A percentile compares a stretch with the other conserved stretches of the same genome.
phyloP scores from a whole-genome alignment of 2,329 filamentous ascomycete species.

The Macrophomina tecta region DNA sequence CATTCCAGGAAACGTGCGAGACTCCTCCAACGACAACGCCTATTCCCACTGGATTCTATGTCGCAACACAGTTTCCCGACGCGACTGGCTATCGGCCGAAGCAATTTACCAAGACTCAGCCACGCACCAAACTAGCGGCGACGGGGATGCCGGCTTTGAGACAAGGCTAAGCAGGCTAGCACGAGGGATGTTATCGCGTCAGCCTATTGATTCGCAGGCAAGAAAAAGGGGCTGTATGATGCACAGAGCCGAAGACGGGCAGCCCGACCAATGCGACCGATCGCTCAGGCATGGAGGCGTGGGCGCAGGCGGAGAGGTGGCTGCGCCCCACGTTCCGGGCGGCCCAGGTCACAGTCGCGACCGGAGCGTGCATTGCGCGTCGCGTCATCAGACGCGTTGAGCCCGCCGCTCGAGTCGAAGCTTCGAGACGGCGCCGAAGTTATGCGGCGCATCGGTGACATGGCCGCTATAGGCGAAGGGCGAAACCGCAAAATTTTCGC shows the following conservation, averaged over 20 bases:
- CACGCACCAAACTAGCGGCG: conserved; percentile 17
- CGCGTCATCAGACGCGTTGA: conserved; percentile 3
- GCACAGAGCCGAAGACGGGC: conserved; percentile 7
- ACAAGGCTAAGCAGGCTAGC: neutral
- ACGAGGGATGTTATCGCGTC: neutral
- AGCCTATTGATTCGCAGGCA: conserved; percentile 2
- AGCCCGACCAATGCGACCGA: conserved; percentile 1
- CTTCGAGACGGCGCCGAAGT: conserved; percentile 9
- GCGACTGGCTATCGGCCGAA: conserved; percentile 2
- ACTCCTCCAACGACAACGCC: neutral
- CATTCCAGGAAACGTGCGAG: neutral
- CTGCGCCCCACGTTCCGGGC: neutral
- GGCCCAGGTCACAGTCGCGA: conserved; percentile 2
- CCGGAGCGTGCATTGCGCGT: conserved; percentile 5
- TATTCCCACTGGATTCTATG: neutral
- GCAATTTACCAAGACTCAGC: conserved; percentile 14
- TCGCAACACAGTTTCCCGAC: neutral
- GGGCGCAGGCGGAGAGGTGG: neutral
- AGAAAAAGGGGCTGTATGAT: conserved; percentile 15
- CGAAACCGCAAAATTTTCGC: conserved; percentile 9
- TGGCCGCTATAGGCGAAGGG: neutral
- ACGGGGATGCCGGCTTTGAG: neutral
- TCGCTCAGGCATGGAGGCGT: neutral
- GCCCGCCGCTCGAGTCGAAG: conserved; percentile 1
- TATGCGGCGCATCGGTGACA: conserved; percentile 4